These are phyloP conservation scores for Pseudocercospora cruenta DNA, from an alignment of 2,329 filamentous ascomycete species.

Conservation along the genomic window DNA sequence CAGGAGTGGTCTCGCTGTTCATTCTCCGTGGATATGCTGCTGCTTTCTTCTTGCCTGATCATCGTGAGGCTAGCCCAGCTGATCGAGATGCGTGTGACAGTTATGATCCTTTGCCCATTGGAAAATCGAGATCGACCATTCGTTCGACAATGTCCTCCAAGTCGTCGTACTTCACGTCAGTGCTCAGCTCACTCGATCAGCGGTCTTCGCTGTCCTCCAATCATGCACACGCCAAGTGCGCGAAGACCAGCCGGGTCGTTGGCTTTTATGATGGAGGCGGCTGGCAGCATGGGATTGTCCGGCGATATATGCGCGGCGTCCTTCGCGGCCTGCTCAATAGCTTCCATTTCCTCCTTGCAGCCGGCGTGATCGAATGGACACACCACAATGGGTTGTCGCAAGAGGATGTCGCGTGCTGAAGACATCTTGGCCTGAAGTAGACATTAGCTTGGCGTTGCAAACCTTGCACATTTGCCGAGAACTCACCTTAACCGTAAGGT, in stretches of 20 bases:
- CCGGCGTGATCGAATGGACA: slow-evolving; percentile 93
- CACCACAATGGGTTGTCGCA: slow-evolving; percentile 92
- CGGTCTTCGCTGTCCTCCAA: slow-evolving; percentile 64
- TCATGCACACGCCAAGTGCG: slow-evolving; percentile 64
- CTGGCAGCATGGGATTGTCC: slow-evolving; percentile 90
- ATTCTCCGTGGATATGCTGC: neutral
- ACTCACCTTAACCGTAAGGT: slow-evolving; percentile 84
- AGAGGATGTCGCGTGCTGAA: slow-evolving; percentile 81
- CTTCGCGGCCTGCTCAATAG: slow-evolving; percentile 92
- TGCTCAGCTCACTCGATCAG: slow-evolving; percentile 62
- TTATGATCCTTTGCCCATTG: neutral
- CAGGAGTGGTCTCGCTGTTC: neutral
- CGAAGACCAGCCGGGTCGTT: slow-evolving; percentile 69
- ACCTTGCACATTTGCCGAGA: neutral
- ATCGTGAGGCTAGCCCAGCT: neutral
- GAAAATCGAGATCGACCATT: neutral
- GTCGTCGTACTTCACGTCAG: neutral
- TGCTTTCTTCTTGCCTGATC: neutral
- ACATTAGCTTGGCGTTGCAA: slow-evolving; percentile 21
- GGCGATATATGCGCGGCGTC: slow-evolving; percentile 86
- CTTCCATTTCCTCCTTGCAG: slow-evolving; percentile 98
- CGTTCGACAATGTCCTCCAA: neutral
- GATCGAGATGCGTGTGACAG: neutral
- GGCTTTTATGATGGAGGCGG: slow-evolving; percentile 77
- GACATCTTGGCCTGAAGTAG: slow-evolving; percentile 76